Evolutionary conservation across 805 yeast genomes (phyloP), one percentile per base, ranked within the genome.

Genomic region (Wickerhamomyces queroliae): DNA sequence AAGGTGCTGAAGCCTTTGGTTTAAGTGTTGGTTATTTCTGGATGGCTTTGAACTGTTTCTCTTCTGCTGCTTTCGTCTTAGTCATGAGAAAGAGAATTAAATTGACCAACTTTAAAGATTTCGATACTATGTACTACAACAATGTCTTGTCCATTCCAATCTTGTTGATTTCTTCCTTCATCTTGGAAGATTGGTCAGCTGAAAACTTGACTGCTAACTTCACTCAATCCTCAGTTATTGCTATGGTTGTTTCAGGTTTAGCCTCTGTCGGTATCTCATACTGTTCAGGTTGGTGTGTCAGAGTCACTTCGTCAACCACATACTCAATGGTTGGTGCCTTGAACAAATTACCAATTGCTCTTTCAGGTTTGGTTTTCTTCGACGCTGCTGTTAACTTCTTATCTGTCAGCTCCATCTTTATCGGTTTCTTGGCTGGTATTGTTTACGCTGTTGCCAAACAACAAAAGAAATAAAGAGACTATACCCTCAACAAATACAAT

Each of bases 241-340:
- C 81, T 33, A 90, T 93, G 96, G 56, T 93, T 47, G 76, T 91
- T 59, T 87, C 96, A 27, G 99, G 99, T 65, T 77, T 86, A 52
- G 83, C 95, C 33, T 83, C 97, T 24, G 95, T 93, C 39, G 97
- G 95, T 70, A 93, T 93, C 62, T 91, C 98, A 33, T 93, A 93
- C 78, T 88, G 96, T 67, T 89, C 98, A 11, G 99, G 97, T 46
- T 93, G 99, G 99, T 93, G 99, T 78, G 95, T 93, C 50, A 87
- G 99, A 71, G 98, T 93, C 48, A 93, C 99, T 33, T 88, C 97
- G 18, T 90, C 98, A 21, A 93, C 99, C 40, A 93, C 99, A 40
- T 93, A 93, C 72, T 88, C 96, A 39, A 93, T 93, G 99, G 98
- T 93, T 43, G 99, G 99, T 64, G 99, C 99, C 40, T 78, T 93